Evolutionary conservation across 2,329 filamentous ascomycete species (phyloP).

Genomic region (Emericellopsis atlantica): DNA sequence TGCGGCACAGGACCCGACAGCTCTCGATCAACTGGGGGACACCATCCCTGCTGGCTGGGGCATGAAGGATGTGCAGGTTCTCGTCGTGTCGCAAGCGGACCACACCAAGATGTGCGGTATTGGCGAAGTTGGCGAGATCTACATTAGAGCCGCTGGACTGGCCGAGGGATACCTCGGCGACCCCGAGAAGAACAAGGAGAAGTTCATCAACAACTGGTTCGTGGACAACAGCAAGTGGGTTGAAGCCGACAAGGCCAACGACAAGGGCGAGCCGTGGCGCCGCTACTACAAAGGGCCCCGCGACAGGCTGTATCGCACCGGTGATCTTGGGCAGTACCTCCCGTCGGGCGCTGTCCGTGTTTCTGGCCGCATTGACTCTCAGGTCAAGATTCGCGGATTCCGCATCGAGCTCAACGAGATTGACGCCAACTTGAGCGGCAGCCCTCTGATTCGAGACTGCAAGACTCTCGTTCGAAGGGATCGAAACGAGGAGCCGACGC

Average conservation of each 20-base stretch:
- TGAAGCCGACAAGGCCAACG: conserved; percentile 44
- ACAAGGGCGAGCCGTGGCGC: conserved; percentile 59
- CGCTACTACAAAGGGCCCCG: conserved; percentile 67
- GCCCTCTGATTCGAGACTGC: conserved; percentile 69
- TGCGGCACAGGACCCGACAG: conserved; percentile 43
- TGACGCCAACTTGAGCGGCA: conserved; percentile 65
- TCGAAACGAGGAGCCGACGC: conserved; percentile 49
- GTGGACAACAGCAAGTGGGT: conserved; percentile 60
- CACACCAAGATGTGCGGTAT: conserved; percentile 59
- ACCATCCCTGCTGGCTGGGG: conserved; percentile 74
- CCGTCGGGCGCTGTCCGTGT: conserved; percentile 56
- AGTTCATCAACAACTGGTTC: conserved; percentile 83
- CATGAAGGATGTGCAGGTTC: conserved; percentile 79
- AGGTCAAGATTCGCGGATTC: conserved; percentile 95
- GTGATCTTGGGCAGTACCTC: conserved; percentile 70
- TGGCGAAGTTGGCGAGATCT: conserved; percentile 77
- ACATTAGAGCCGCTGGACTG: conserved; percentile 68
- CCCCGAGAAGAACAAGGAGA: conserved; percentile 48
- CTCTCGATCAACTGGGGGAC: conserved; percentile 38
- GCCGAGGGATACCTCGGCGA: conserved; percentile 68
- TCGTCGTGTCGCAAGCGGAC: conserved; percentile 65
- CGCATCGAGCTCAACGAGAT: conserved; percentile 92
- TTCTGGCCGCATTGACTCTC: conserved; percentile 70
- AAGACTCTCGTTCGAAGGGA: conserved; percentile 58
- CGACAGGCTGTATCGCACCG: conserved; percentile 78